A percentile compares a stretch with the other conserved stretches of the same genome.
Evolutionary conservation across 2,329 filamentous ascomycete species (phyloP).

Genomic region (Claviceps purpurea): DNA sequence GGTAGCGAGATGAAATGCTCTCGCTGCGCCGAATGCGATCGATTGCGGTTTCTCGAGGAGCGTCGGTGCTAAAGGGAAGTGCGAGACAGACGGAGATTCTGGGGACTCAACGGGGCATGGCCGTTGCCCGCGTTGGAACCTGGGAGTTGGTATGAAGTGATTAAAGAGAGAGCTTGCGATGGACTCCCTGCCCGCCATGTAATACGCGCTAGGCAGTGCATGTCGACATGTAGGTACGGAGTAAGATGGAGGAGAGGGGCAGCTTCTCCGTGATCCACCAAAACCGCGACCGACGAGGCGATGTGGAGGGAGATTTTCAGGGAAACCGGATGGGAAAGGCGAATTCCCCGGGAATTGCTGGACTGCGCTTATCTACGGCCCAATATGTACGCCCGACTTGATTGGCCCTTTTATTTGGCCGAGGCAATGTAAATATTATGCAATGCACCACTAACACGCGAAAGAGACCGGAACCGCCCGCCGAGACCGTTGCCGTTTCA

Average conservation of each 20-base stretch:
- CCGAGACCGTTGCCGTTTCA: too few relatives aligned
- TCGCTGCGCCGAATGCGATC: neutral
- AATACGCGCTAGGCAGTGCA: too few relatives aligned
- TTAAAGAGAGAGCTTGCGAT: neutral
- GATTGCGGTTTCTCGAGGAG: neutral
- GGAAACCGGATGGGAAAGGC: neutral
- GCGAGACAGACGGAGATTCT: neutral
- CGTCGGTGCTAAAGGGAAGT: neutral
- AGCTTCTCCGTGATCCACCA: neutral
- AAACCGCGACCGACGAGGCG: too few relatives aligned
- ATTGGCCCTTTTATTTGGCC: too few relatives aligned
- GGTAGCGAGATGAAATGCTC: neutral
- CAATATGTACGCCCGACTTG: too few relatives aligned
- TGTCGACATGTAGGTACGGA: neutral
- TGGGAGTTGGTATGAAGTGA: neutral
- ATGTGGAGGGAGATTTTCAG: neutral
- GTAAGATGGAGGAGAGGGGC: neutral
- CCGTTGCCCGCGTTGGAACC: slow-evolving; percentile 1
- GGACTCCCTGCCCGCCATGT: too few relatives aligned
- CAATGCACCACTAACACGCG: too few relatives aligned
- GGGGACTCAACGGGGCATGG: neutral
- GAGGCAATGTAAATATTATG: too few relatives aligned
- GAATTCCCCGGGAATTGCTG: too few relatives aligned
- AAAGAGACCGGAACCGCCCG: too few relatives aligned
- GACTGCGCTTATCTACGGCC: too few relatives aligned